Evolutionary conservation across 2,329 filamentous ascomycete genomes (phyloP).

Genomic region (Alternaria arborescens): DNA sequence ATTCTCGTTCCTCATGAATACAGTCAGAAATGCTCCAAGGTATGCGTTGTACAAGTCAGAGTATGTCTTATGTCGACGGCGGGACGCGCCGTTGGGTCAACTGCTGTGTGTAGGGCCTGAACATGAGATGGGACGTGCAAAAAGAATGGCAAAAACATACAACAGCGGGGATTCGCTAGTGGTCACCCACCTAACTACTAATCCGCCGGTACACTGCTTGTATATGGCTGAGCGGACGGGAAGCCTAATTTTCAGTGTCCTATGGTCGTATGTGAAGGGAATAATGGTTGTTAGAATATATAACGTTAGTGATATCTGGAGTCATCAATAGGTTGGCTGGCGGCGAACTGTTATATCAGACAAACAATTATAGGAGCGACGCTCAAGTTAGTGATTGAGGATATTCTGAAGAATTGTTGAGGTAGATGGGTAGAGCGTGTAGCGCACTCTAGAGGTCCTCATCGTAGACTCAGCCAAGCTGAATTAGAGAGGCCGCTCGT

Average conservation of each 20-base stretch:
- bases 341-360: not conserved
- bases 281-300: rapidly evolving
- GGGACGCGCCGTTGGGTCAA: too few relatives aligned
- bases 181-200: too few relatives aligned
- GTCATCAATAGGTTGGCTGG: not conserved
- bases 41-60: too few relatives aligned
- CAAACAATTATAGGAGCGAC: not conserved
- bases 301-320: rapidly evolving
- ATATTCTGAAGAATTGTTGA: not conserved
- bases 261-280: too few relatives aligned
- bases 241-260: too few relatives aligned
- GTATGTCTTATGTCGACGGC: too few relatives aligned
- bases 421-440: not conserved
- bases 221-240: too few relatives aligned
- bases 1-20: not conserved
- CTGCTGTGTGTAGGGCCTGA: too few relatives aligned
- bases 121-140: too few relatives aligned
- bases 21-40: not conserved
- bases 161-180: too few relatives aligned
- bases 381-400: not conserved
- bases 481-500: constrained; percentile 62
- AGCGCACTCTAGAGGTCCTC: not conserved
- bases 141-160: too few relatives aligned
- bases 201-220: too few relatives aligned
- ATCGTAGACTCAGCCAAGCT: not conserved